Conservation (phyloP, 257 asterid genomes). For the Verbascum thapsus region DNA sequence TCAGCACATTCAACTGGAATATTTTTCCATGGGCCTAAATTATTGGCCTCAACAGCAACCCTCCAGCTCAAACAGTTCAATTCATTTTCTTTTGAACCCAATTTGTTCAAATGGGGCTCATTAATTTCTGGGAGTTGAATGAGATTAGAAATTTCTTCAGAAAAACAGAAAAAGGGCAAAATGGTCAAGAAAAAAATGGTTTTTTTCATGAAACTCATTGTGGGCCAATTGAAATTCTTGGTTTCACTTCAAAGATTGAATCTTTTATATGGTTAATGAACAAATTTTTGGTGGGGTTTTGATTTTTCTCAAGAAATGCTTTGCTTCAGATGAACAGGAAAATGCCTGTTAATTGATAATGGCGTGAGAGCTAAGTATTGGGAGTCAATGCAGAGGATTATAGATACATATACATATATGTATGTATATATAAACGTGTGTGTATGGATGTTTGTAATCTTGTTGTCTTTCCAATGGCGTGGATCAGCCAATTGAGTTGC, state of each 20-base stretch:
- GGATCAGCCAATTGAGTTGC: slow-evolving; percentile 15
- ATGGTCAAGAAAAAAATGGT: slow-evolving; percentile 35
- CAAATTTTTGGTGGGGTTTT: slow-evolving; percentile 9
- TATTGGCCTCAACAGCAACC: slow-evolving; percentile 81
- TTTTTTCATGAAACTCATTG: slow-evolving; percentile 37
- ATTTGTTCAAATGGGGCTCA: slow-evolving; percentile 35
- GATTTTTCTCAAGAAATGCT: slow-evolving; percentile 28
- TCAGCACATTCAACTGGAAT: slow-evolving; percentile 66
- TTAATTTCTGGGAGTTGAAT: slow-evolving; percentile 36
- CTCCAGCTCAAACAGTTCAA: slow-evolving; percentile 79
- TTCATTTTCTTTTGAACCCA: slow-evolving; percentile 31
- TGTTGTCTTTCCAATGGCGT: neutral
- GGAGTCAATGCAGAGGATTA: neutral
- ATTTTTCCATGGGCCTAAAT: slow-evolving; percentile 69
- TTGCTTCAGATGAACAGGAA: slow-evolving; percentile 34
- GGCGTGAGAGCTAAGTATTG: slow-evolving; percentile 12
- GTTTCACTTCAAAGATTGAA: slow-evolving; percentile 11
- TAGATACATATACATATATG: no score
- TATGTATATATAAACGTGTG: no score
- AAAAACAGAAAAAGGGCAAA: slow-evolving; percentile 31
- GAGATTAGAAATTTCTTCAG: slow-evolving; percentile 36
- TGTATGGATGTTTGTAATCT: neutral
- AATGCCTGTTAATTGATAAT: slow-evolving; percentile 13
- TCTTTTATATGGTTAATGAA: no score
- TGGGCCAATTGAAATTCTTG: slow-evolving; percentile 18